Evolutionary conservation across 2,329 filamentous ascomycete genomes (phyloP).

Genomic region (Diaporthe nobilis): DNA sequence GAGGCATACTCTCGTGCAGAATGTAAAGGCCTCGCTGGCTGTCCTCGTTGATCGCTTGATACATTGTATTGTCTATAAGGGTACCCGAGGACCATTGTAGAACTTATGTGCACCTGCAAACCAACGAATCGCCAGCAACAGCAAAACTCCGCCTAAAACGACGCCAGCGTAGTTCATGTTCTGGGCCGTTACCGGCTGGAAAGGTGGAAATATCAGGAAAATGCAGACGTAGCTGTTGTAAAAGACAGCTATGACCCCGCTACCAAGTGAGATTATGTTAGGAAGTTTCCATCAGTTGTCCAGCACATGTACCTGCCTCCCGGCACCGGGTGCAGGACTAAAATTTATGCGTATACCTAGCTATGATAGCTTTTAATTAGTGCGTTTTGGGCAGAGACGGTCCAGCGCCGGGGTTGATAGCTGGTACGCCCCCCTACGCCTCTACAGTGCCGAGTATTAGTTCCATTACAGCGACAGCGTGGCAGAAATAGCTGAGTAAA

Average conservation of each 20-base stretch:
- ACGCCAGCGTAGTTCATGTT: not conserved
- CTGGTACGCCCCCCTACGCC: too few relatives aligned
- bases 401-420: not conserved
- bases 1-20: too few relatives aligned
- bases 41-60: too few relatives aligned
- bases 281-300: not conserved
- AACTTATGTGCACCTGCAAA: not conserved
- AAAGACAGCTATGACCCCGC: not conserved
- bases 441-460: not conserved
- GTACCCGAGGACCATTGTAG: not conserved
- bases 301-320: not conserved
- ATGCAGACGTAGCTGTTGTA: not conserved
- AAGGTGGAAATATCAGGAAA: not conserved
- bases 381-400: not conserved
- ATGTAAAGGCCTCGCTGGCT: too few relatives aligned
- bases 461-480: not conserved
- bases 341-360: too few relatives aligned
- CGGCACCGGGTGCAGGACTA: too few relatives aligned
- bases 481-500: not conserved
- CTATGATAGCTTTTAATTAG: not conserved
- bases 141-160: not conserved
- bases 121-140: not conserved
- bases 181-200: not conserved
- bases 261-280: not conserved
- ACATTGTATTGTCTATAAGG: not conserved